Conservation (phyloP, 345 rosid species). For the thale cress (Arabidopsis thaliana) region TAIR10.1 NC_003071.7:15178501-15179000, state of each 20-base stretch:
- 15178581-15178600: not conserved
- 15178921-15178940: constrained; percentile 27
- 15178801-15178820: no score
- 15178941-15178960: constrained; percentile 8
- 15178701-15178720: not conserved
- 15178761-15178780: no score
- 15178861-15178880: not conserved
- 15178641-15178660: no score
- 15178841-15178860: no score
- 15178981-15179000: constrained; percentile 17
- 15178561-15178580: not conserved
- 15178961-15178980: constrained; percentile 29
- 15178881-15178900: not conserved
- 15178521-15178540: not conserved
- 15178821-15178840: no score
- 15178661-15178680: not conserved
- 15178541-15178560: not conserved
- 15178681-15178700: not conserved
- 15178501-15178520: not conserved
- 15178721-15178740: no score
- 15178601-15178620: not conserved
- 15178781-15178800: no score
- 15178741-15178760: no score
- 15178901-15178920: constrained; percentile 27
- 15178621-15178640: no score